These are phyloP conservation scores for Aspergillus pseudoglaucus DNA, from an alignment of 2,329 filamentous ascomycete species.

Conservation along the genomic window DNA sequence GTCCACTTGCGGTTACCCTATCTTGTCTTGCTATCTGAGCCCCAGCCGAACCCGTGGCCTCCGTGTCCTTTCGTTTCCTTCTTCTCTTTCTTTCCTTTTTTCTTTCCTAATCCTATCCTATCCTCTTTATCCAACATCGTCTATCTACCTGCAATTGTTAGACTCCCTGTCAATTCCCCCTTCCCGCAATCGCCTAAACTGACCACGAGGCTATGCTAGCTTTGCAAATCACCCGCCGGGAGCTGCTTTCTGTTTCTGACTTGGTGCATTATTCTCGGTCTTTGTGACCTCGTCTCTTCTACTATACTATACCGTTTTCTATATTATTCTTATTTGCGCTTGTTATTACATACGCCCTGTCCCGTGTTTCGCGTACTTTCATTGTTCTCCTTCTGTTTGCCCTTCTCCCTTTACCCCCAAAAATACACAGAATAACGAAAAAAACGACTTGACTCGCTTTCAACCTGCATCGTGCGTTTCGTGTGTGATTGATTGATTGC, in stretches of 20 bases:
- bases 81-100: slow-evolving; percentile 5
- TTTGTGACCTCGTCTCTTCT: neutral
- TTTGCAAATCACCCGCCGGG: slow-evolving; percentile 27
- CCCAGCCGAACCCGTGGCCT: slow-evolving; percentile 17
- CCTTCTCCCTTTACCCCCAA: neutral
- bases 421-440: no score
- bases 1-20: slow-evolving; percentile 5
- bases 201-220: slow-evolving; percentile 28
- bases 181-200: slow-evolving; percentile 11
- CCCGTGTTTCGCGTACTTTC: neutral
- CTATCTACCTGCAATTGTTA: slow-evolving; percentile 7
- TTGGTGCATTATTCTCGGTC: slow-evolving; percentile 16
- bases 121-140: slow-evolving; percentile 5
- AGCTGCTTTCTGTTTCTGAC: slow-evolving; percentile 20
- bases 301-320: neutral
- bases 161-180: slow-evolving; percentile 11
- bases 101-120: slow-evolving; percentile 8
- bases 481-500: slow-evolving; percentile 1
- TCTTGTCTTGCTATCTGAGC: slow-evolving; percentile 13
- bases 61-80: slow-evolving; percentile 7
- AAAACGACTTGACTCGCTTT: slow-evolving; percentile 17
- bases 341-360: neutral
- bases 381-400: slow-evolving; percentile 8
- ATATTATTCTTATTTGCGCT: neutral
- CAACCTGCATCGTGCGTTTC: slow-evolving; percentile 22